Conservation (phyloP, 306 rosid species). For the Gastrolobium villosum region DNA sequence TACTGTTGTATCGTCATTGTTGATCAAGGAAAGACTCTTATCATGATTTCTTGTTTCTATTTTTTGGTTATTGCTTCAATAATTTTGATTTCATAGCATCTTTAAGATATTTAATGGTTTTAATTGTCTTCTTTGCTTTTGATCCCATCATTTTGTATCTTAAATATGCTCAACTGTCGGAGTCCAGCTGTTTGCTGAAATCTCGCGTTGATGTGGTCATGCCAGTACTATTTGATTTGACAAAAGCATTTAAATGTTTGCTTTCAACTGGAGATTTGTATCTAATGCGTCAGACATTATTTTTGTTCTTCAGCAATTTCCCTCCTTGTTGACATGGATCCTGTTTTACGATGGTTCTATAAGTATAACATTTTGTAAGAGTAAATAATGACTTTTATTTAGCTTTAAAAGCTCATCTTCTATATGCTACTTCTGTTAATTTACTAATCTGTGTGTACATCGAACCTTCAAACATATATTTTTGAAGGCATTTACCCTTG, state of each 20-base stretch:
- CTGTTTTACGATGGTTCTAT: background rate
- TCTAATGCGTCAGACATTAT: background rate
- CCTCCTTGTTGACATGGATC: background rate
- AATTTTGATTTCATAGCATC: constrained; percentile 11
- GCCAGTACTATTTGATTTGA: constrained; percentile 6
- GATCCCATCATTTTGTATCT: background rate
- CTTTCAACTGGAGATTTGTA: background rate
- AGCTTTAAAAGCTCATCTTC: background rate
- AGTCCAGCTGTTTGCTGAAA: constrained; percentile 5
- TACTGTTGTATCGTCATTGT: constrained; percentile 35
- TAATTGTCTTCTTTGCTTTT: constrained; percentile 7
- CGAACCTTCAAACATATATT: background rate
- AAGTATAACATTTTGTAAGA: background rate
- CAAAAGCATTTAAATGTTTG: background rate
- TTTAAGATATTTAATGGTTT: background rate
- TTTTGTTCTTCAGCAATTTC: constrained; percentile 4
- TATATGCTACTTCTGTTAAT: constrained; percentile 11
- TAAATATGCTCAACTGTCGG: background rate
- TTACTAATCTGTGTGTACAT: background rate
- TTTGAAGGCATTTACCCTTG: background rate
- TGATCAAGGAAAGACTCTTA: background rate
- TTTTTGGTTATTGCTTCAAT: background rate
- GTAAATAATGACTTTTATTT: background rate
- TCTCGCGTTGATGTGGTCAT: constrained; percentile 20
- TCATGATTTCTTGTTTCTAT: constrained; percentile 16